A percentile compares a stretch with the other conserved stretches of the same genome.
Evolutionary conservation across 345 rosid genomes (phyloP).

Genomic region (Limnanthes douglasii): DNA sequence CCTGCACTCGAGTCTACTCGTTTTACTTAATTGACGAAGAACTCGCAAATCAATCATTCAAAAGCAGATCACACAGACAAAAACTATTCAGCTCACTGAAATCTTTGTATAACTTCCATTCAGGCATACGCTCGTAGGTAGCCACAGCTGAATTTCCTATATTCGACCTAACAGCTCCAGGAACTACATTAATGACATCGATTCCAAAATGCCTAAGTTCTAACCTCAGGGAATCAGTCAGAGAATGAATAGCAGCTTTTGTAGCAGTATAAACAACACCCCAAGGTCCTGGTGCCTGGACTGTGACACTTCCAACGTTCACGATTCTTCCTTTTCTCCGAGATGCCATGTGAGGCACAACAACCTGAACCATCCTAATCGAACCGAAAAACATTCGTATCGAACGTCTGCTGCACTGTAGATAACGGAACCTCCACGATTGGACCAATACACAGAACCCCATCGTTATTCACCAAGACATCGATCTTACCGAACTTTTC

Average conservation of each 20-base stretch:
- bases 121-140: conserved; percentile 49
- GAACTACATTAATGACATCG: conserved; percentile 55
- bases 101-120: conserved; percentile 66
- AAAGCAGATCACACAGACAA: no score
- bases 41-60: no score
- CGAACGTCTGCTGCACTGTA: conserved; percentile 37
- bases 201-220: conserved; percentile 74
- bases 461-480: conserved; percentile 80
- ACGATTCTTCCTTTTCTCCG: conserved; percentile 61
- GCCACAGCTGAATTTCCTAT: conserved; percentile 46
- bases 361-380: conserved; percentile 75
- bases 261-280: conserved; percentile 67
- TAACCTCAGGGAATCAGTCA: conserved; percentile 75
- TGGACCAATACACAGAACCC: conserved; percentile 75
- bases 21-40: no score
- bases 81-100: no score
- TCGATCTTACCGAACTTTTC: conserved; percentile 55
- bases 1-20: conserved; percentile 97
- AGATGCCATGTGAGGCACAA: conserved; percentile 71
- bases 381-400: conserved; percentile 77
- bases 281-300: conserved; percentile 54
- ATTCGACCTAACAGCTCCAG: conserved; percentile 73
- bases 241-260: conserved; percentile 76
- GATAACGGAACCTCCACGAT: conserved; percentile 61
- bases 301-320: conserved; percentile 61